Conservation (phyloP, 495 filamentous ascomycete species). For the Poronia punctata region DNA sequence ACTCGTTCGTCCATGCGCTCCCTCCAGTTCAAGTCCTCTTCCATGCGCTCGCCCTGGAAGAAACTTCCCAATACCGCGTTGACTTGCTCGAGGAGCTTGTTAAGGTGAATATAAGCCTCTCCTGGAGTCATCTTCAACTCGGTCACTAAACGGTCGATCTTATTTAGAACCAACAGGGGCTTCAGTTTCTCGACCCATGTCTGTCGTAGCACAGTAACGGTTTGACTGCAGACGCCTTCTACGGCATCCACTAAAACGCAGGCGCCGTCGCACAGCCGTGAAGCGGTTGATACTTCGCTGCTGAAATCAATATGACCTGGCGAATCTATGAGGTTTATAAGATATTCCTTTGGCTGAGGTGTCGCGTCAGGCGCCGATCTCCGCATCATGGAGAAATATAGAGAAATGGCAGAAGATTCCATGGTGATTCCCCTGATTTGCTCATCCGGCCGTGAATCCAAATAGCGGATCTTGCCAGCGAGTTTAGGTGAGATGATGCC, state of each 20-base stretch:
- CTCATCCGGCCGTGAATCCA: slow-evolving; percentile 95
- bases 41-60: slow-evolving; percentile 97
- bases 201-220: slow-evolving; percentile 90
- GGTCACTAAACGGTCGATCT: slow-evolving; percentile 89
- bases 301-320: slow-evolving; percentile 98
- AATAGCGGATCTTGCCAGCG: slow-evolving; percentile 94
- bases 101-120: slow-evolving; percentile 88
- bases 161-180: slow-evolving; percentile 93
- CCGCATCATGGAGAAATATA: slow-evolving; percentile 85
- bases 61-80: slow-evolving; percentile 98
- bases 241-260: slow-evolving; percentile 96
- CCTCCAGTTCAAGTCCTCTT: slow-evolving; percentile 94
- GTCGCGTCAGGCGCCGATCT: slow-evolving; percentile 58
- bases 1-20: slow-evolving; percentile 84
- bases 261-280: slow-evolving; percentile 88
- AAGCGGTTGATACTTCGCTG: slow-evolving; percentile 94
- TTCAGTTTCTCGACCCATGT: slow-evolving; percentile 95
- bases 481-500: slow-evolving; percentile 98
- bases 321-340: slow-evolving; percentile 97
- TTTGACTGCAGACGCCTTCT: slow-evolving; percentile 97
- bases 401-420: slow-evolving; percentile 96
- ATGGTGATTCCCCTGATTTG: slow-evolving; percentile 97
- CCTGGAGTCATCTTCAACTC: slow-evolving; percentile 86
- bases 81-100: slow-evolving; percentile 84
- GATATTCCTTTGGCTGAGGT: slow-evolving; percentile 74